These are phyloP conservation scores for Schizophyllum amplum DNA, from an alignment of 1,284 basidiomycete genomes.

Conservation along the genomic window DNA sequence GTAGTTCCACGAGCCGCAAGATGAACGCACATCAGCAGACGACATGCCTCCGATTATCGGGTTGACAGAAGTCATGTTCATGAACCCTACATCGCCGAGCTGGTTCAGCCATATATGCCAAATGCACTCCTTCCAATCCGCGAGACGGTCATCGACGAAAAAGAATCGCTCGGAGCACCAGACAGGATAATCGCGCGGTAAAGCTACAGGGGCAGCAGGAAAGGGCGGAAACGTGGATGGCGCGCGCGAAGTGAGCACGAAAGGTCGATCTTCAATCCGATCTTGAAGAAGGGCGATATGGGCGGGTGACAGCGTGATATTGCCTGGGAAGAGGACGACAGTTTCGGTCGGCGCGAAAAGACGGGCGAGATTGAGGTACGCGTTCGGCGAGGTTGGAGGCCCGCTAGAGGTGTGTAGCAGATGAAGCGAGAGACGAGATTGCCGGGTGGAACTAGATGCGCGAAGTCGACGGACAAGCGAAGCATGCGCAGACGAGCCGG, in stretches of 20 bases:
- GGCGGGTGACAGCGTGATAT: not conserved
- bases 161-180: constrained; percentile 63
- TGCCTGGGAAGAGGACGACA: constrained; percentile 45
- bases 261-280: constrained; percentile 14
- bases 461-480: constrained; percentile 21
- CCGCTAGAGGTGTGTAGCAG: constrained; percentile 35
- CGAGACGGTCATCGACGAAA: constrained; percentile 31
- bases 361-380: constrained; percentile 55
- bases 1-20: not conserved
- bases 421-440: constrained; percentile 36
- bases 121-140: constrained; percentile 61
- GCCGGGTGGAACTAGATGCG: constrained; percentile 20
- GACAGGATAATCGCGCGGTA: constrained; percentile 38
- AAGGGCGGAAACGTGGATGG: constrained; percentile 28
- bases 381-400: constrained; percentile 36
- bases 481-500: constrained; percentile 23
- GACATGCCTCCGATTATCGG: constrained; percentile 4
- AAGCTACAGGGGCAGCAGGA: constrained; percentile 31
- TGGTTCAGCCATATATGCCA: constrained; percentile 58
- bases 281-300: constrained; percentile 9
- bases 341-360: constrained; percentile 43
- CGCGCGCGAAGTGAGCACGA: constrained; percentile 21
- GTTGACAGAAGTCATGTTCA: constrained; percentile 13
- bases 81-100: constrained; percentile 29
- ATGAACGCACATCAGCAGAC: not conserved